Percentiles rank a stretch among this genome's conserved stretches.
phyloP scores from a whole-genome alignment of 805 yeast genomes.

The Candida bentonensis region DNA sequence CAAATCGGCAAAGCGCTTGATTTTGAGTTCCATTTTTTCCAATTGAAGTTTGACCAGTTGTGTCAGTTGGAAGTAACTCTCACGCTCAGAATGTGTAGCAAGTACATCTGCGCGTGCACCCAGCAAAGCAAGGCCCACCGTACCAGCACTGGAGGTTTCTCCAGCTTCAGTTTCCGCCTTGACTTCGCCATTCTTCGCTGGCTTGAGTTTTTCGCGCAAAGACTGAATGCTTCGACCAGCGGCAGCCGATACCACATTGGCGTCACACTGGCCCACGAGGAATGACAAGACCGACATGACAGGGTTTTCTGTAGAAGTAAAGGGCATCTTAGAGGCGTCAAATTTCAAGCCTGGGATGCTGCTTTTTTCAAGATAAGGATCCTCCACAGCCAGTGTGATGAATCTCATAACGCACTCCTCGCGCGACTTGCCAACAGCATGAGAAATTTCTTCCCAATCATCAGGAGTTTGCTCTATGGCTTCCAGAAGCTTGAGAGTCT shows the following conservation, averaged over 20 bases:
- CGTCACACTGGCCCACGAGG: slow-evolving; percentile 71
- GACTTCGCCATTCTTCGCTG: slow-evolving; percentile 30
- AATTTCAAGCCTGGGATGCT: slow-evolving; percentile 35
- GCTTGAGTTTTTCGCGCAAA: slow-evolving; percentile 2
- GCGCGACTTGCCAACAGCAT: slow-evolving; percentile 43
- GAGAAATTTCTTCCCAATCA: slow-evolving; percentile 71
- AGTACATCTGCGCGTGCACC: slow-evolving; percentile 72
- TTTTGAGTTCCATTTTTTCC: slow-evolving; percentile 59
- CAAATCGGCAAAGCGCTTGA: slow-evolving; percentile 48
- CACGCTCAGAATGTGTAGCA: slow-evolving; percentile 63
- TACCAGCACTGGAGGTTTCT: slow-evolving; percentile 32
- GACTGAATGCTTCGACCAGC: slow-evolving; percentile 35
- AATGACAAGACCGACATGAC: slow-evolving; percentile 86
- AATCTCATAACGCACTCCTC: slow-evolving; percentile 74
- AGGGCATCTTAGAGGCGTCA: slow-evolving; percentile 66
- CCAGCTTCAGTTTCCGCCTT: slow-evolving; percentile 36
- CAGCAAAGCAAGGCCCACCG: slow-evolving; percentile 57
- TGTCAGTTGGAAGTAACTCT: slow-evolving; percentile 24
- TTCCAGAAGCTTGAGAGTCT: slow-evolving; percentile 43
- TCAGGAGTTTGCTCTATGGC: slow-evolving; percentile 49
- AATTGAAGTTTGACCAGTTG: slow-evolving; percentile 58
- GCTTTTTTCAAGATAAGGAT: slow-evolving; percentile 29
- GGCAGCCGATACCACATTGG: slow-evolving; percentile 74
- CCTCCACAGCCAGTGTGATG: slow-evolving; percentile 63
- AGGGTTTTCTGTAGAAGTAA: slow-evolving; percentile 80